Evolutionary conservation across 495 filamentous ascomycete species (phyloP).

Genomic region (Tuber calosporum): DNA sequence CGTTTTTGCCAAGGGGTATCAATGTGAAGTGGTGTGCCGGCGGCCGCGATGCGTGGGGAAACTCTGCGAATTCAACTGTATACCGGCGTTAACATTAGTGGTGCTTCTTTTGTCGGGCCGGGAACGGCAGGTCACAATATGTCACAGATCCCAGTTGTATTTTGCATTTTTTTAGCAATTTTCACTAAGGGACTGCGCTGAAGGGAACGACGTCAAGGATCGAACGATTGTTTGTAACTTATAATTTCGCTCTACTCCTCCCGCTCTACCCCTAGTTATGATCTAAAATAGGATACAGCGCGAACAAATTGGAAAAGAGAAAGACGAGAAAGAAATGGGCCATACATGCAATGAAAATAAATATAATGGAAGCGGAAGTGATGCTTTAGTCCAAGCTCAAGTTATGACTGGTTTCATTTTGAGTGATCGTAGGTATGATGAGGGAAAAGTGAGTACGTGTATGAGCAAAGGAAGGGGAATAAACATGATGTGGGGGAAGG

Average conservation of each 20-base stretch:
- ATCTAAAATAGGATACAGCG: not conserved
- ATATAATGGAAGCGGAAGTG: not conserved
- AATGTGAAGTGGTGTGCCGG: too few species aligned
- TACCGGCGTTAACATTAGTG: not conserved
- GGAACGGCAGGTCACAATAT: not conserved
- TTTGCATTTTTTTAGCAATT: not conserved
- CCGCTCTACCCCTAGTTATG: not conserved
- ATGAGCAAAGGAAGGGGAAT: not conserved
- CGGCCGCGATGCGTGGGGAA: too few species aligned
- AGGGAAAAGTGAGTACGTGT: not conserved
- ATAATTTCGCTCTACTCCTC: not conserved
- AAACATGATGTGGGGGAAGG: not conserved
- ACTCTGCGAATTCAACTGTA: not conserved
- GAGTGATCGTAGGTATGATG: not conserved
- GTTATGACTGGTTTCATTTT: not conserved
- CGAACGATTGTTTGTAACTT: constrained; percentile 9
- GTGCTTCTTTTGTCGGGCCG: too few species aligned
- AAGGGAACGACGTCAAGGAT: not conserved
- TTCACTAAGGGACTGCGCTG: not conserved
- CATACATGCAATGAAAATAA: not conserved
- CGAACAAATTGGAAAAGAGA: not conserved
- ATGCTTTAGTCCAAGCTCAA: not conserved
- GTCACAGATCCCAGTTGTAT: not conserved
- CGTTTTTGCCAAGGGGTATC: not conserved
- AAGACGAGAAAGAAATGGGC: not conserved